A percentile compares a stretch with the other conserved stretches of the same genome.
phyloP scores from a whole-genome alignment of 2,329 filamentous ascomycete species.

The Hyphodiscus sp. region DNA sequence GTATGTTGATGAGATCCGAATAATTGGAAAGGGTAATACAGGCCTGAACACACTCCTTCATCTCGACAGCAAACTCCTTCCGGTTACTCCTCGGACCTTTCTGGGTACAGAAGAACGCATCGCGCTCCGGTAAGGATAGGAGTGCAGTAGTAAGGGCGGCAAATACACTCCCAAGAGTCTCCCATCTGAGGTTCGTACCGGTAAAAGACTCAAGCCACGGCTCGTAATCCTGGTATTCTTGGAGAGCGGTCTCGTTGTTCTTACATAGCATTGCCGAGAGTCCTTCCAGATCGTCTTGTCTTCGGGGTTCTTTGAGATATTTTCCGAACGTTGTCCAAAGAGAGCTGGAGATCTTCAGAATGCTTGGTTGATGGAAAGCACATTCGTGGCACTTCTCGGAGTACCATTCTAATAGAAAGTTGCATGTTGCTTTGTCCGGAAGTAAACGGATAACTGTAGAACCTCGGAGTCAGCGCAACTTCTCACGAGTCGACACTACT shows the following conservation, averaged over 20 bases:
- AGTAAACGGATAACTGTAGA: conserved; percentile 16
- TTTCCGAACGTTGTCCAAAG: conserved; percentile 22
- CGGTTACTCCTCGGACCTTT: conserved; percentile 20
- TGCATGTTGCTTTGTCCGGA: conserved; percentile 23
- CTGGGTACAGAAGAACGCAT: conserved; percentile 24
- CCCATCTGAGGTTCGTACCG: conserved; percentile 28
- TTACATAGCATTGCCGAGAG: conserved; percentile 24
- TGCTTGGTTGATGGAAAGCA: conserved; percentile 11
- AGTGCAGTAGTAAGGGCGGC: conserved; percentile 16
- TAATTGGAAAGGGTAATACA: conserved; percentile 33
- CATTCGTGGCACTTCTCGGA: conserved; percentile 15
- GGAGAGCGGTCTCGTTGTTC: conserved; percentile 22
- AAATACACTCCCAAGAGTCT: conserved; percentile 26
- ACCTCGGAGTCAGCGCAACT: too few relatives aligned
- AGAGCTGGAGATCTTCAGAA: conserved; percentile 14
- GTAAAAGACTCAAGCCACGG: conserved; percentile 25
- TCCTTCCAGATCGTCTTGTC: conserved; percentile 18
- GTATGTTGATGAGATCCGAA: conserved; percentile 32
- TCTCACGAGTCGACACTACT: too few relatives aligned
- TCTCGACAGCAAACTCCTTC: conserved; percentile 23
- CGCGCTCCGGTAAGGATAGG: conserved; percentile 16
- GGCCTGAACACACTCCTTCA: conserved; percentile 29
- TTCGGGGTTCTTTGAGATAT: conserved; percentile 18
- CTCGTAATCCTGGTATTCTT: conserved; percentile 25
- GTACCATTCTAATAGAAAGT: conserved; percentile 23